Percentiles rank a stretch among this genome's conserved stretches.
Conservation (phyloP, 345 rosid genomes). For the Isatis tinctoria region DNA sequence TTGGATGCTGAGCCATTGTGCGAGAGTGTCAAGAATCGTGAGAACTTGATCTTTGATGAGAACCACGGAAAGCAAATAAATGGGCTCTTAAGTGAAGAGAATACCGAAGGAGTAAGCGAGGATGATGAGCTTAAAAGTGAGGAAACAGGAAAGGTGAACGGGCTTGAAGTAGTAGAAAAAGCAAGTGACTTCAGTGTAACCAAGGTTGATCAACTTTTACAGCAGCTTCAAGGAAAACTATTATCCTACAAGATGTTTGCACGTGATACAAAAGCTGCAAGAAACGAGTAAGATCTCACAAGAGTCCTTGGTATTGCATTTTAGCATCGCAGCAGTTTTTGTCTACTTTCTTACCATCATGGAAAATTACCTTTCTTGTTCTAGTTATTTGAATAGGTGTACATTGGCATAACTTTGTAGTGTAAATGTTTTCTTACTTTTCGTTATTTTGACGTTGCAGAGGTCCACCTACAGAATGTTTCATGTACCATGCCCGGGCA, state of each 20-base stretch:
- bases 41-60: conserved; percentile 23
- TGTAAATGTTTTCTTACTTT: conserved; percentile 4
- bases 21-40: conserved; percentile 30
- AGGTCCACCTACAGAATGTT: conserved; percentile 96
- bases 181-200: conserved; percentile 51
- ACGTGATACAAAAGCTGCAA: conserved; percentile 90
- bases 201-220: conserved; percentile 72
- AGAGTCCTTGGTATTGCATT: no score
- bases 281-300: conserved; percentile 64
- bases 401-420: not conserved
- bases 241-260: conserved; percentile 87
- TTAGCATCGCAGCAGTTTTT: not conserved
- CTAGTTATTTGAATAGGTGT: not conserved
- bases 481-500: conserved; percentile 86
- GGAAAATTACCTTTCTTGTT: not conserved
- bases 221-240: conserved; percentile 73
- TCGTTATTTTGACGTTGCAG: conserved; percentile 41
- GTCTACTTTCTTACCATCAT: not conserved
- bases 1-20: conserved; percentile 38
- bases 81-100: conserved; percentile 32
- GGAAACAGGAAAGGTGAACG: conserved; percentile 26
- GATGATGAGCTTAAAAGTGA: conserved; percentile 30
- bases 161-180: conserved; percentile 42
- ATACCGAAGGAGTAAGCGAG: conserved; percentile 13
- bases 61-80: conserved; percentile 23